Evolutionary conservation across 192 early-diverging fungal species (phyloP).

Genomic region (Kickxella alabastrina): DNA sequence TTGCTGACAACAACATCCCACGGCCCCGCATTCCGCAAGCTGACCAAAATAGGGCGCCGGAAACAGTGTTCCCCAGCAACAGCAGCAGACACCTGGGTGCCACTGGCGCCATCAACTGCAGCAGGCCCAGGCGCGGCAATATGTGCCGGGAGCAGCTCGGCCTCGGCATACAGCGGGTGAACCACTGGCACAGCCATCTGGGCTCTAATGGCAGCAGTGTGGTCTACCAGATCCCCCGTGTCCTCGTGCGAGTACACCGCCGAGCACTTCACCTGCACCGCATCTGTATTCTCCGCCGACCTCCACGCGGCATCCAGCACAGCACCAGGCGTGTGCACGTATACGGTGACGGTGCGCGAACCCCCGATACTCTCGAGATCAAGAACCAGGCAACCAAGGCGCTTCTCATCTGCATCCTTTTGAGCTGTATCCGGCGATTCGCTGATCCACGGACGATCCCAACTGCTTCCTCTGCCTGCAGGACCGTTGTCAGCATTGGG

Average conservation of each 20-base stretch:
- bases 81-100: constrained; percentile 6
- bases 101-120: neutral
- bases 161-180: constrained; percentile 18
- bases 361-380: neutral
- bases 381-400: neutral
- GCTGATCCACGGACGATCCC: too few relatives aligned
- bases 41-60: constrained; percentile 26
- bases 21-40: constrained; percentile 22
- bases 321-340: constrained; percentile 16
- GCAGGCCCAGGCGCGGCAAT: constrained; percentile 7
- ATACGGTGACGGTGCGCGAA: constrained; percentile 9
- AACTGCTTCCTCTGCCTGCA: too few relatives aligned
- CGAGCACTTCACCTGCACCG: neutral
- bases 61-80: constrained; percentile 24
- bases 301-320: constrained; percentile 5
- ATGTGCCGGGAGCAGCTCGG: constrained; percentile 10
- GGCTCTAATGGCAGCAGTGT: too few relatives aligned
- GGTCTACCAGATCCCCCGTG: neutral
- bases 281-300: neutral
- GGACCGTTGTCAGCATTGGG: too few relatives aligned
- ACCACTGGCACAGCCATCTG: constrained; percentile 19
- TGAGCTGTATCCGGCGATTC: too few relatives aligned
- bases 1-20: constrained; percentile 17
- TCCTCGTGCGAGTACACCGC: constrained; percentile 1
- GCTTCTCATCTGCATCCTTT: too few relatives aligned